Percentiles rank a stretch among this genome's conserved stretches.
These are phyloP conservation scores for Cardamine occulta DNA, from an alignment of 345 rosid genomes.

Conservation along the genomic window DNA sequence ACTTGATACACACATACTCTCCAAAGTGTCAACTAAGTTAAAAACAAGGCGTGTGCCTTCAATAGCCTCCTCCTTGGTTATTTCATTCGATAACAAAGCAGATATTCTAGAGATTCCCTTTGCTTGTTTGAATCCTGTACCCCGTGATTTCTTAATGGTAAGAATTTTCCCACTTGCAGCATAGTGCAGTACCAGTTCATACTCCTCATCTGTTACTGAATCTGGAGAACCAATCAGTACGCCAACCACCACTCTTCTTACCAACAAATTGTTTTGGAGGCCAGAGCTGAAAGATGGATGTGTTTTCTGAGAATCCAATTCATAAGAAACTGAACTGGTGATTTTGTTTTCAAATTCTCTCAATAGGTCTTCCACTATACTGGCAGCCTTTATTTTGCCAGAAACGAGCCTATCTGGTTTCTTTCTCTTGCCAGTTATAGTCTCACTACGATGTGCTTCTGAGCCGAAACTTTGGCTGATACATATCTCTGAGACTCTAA, in stretches of 20 bases:
- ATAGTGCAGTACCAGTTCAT: slow-evolving; percentile 66
- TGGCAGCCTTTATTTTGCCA: slow-evolving; percentile 38
- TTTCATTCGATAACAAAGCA: slow-evolving; percentile 34
- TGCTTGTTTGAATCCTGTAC: slow-evolving; percentile 39
- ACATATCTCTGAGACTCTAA: slow-evolving; percentile 58
- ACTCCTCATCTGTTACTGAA: slow-evolving; percentile 53
- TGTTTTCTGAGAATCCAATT: slow-evolving; percentile 29
- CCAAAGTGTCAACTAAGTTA: slow-evolving; percentile 56
- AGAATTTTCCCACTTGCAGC: slow-evolving; percentile 62
- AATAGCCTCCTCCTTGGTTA: slow-evolving; percentile 52
- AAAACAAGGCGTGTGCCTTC: slow-evolving; percentile 68
- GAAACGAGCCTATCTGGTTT: slow-evolving; percentile 33
- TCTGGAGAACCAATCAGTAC: slow-evolving; percentile 54
- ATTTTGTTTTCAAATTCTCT: slow-evolving; percentile 52
- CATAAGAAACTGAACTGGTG: slow-evolving; percentile 33
- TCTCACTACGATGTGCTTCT: slow-evolving; percentile 36
- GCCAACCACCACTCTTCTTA: slow-evolving; percentile 65
- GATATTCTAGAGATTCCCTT: slow-evolving; percentile 28
- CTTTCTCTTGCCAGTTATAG: slow-evolving; percentile 40
- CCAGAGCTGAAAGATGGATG: slow-evolving; percentile 26
- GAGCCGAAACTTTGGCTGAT: slow-evolving; percentile 40
- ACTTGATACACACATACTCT: slow-evolving; percentile 57
- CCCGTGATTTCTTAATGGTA: slow-evolving; percentile 26
- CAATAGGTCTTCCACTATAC: slow-evolving; percentile 51
- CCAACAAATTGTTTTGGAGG: slow-evolving; percentile 46